Base-by-base conservation (phyloP, 352 stramenopile genomes). In the Phytopythium sindhum region DNA sequence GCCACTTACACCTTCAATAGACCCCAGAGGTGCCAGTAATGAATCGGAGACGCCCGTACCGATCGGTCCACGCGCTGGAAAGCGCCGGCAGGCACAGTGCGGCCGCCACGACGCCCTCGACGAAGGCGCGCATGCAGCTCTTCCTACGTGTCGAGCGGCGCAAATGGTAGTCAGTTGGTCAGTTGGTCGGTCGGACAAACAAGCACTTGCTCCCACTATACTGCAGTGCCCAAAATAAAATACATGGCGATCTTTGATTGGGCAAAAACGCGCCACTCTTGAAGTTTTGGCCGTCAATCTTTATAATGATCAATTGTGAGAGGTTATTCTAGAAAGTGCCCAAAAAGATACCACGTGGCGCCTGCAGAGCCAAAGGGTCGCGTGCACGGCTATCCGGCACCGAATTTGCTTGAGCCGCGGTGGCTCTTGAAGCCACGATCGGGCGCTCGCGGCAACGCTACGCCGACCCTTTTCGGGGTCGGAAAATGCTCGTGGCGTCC, bases 41-140 rank as follows among this genome's bases (percentile, higher is more conserved):
- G 12, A 12, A 12, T 24, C 33, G 2, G 31, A 31, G 54, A 19
- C 21, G 26, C 24, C 1, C 52, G n/a, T 45, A 90, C 79, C 69
- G 80, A 47, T 81, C 72, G 19, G 79, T 89, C 82, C 80, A 91
- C 53, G 78, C 82, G 41, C 63, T 31, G 4, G 72, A 63, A 1
- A 63, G 48, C 31, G 55, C 61, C 21, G 70, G 65, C 28, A 72
- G 31, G 54, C 67, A 41, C 8, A 58, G 29, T 41, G 63, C 53
- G 15, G 37, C 66, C 51, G 45, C 56, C 53, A 74, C 45, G 47
- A 54, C 55, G 31, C 47, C 42, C 26, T 56, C 60, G 41, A 65
- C 61, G 29, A 37, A n/a, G 51, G 19, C 47, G 31, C 31, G 54
- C 19, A 53, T 63, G 14, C 2, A 23, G 31, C 39, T 45, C 39